Conservation (phyloP, 495 filamentous ascomycete species). For the Penicillium canariense region DNA sequence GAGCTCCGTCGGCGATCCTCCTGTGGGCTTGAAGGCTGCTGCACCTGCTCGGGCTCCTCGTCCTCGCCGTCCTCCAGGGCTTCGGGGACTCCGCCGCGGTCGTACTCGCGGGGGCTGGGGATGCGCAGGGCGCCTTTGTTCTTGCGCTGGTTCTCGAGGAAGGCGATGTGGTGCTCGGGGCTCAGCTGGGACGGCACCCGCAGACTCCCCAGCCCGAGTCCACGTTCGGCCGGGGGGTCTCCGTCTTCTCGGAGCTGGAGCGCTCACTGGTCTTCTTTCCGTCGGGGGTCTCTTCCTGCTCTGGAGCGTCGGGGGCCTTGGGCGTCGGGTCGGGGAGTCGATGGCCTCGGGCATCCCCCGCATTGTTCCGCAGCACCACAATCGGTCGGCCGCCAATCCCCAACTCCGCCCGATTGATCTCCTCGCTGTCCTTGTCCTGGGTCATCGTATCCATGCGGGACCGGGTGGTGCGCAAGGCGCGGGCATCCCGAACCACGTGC, state of each 20-base stretch:
- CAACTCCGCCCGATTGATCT: constrained; percentile 52
- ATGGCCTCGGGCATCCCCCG: constrained; percentile 31
- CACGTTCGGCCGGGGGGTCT: constrained; percentile 11
- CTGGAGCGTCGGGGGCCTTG: constrained; percentile 20
- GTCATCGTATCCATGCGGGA: constrained; percentile 57
- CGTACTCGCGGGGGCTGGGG: constrained; percentile 82
- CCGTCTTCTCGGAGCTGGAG: constrained; percentile 20
- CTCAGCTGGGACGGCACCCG: constrained; percentile 52
- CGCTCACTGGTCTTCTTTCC: constrained; percentile 15
- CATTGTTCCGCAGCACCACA: constrained; percentile 61
- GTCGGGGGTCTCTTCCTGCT: constrained; percentile 26
- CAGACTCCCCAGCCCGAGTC: constrained; percentile 30
- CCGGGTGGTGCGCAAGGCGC: constrained; percentile 52
- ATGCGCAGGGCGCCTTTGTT: constrained; percentile 74
- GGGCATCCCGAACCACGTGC: constrained; percentile 63
- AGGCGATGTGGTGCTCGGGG: constrained; percentile 78
- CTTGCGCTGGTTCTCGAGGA: constrained; percentile 81
- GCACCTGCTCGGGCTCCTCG: constrained; percentile 20
- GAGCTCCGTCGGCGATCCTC: constrained; percentile 15
- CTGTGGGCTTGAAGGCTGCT: constrained; percentile 12
- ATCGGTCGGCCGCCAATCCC: constrained; percentile 74
- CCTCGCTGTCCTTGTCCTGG: constrained; percentile 45
- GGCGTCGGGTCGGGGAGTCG: constrained; percentile 15
- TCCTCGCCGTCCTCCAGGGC: constrained; percentile 54
- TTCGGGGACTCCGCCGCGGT: constrained; percentile 70